A percentile compares a stretch with the other conserved stretches of the same genome.
These are phyloP conservation scores for Fagus sylvatica DNA, from an alignment of 306 rosid genomes.

Conservation along the genomic window DNA sequence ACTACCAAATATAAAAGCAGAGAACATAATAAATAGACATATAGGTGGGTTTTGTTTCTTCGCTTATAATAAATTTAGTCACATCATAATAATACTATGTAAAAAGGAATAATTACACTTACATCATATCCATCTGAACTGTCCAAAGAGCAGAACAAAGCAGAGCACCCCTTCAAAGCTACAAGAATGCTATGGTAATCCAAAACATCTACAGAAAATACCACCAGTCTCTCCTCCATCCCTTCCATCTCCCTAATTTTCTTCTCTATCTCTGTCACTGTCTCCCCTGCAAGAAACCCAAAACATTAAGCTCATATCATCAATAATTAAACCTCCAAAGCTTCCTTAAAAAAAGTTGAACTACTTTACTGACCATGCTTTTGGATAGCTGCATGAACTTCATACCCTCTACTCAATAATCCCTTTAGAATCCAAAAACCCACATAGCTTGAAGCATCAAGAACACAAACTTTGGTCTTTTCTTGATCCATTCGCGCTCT, in stretches of 20 bases:
- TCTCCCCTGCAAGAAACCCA: conserved; percentile 30
- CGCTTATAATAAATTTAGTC: too few species aligned
- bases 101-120: neutral
- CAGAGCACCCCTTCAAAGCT: conserved; percentile 40
- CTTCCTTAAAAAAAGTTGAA: neutral
- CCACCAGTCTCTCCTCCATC: conserved; percentile 30
- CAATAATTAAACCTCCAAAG: neutral
- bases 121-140: conserved; percentile 42
- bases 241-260: conserved; percentile 35
- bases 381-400: conserved; percentile 49
- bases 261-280: conserved; percentile 31
- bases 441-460: conserved; percentile 49
- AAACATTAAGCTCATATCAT: neutral
- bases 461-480: conserved; percentile 39
- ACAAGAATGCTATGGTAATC: conserved; percentile 45
- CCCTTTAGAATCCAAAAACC: conserved; percentile 54
- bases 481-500: conserved; percentile 23
- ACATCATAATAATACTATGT: too few species aligned
- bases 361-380: conserved; percentile 16
- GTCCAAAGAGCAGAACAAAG: conserved; percentile 48
- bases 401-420: conserved; percentile 39
- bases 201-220: conserved; percentile 36
- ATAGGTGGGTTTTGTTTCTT: too few species aligned
- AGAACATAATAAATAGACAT: neutral
- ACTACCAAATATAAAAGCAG: neutral